These are phyloP conservation scores for Oryza meridionalis DNA, from an alignment of 176 grass and related monocot genomes.

Conservation along the genomic window DNA sequence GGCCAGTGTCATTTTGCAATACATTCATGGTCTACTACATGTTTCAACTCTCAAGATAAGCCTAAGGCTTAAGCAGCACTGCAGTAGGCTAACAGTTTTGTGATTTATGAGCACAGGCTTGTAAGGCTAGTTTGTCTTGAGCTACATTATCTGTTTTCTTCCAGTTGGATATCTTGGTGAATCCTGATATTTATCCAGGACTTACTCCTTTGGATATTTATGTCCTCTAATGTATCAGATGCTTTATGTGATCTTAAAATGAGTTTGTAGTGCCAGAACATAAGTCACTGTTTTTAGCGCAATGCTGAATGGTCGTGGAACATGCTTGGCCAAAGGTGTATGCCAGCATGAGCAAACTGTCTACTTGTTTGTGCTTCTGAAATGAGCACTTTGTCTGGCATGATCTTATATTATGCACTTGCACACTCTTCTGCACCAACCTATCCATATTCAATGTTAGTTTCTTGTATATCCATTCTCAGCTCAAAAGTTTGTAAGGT, in stretches of 20 bases:
- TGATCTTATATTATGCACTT: background rate
- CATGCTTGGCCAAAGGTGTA: background rate
- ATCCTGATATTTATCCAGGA: background rate
- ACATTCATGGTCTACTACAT: background rate
- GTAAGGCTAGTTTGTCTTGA: background rate
- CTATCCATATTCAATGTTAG: background rate
- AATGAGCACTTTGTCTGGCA: background rate
- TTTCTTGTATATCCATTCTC: background rate
- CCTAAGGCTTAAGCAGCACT: background rate
- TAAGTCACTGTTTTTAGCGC: background rate
- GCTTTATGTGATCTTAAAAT: background rate
- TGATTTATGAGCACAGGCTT: background rate
- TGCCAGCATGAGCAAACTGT: background rate
- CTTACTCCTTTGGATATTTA: background rate
- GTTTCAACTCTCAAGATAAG: background rate
- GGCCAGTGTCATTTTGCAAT: background rate
- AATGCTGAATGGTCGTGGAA: background rate
- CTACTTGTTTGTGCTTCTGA: background rate
- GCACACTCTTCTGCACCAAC: background rate
- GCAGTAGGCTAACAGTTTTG: background rate
- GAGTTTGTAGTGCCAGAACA: background rate
- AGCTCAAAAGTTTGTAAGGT: background rate
- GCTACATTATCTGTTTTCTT: background rate
- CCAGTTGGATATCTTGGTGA: background rate
- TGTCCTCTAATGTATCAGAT: constrained; percentile 2